These are phyloP conservation scores for Plasmodium relictum DNA, from an alignment of 169 alveolate genomes.

Conservation along the genomic window DNA sequence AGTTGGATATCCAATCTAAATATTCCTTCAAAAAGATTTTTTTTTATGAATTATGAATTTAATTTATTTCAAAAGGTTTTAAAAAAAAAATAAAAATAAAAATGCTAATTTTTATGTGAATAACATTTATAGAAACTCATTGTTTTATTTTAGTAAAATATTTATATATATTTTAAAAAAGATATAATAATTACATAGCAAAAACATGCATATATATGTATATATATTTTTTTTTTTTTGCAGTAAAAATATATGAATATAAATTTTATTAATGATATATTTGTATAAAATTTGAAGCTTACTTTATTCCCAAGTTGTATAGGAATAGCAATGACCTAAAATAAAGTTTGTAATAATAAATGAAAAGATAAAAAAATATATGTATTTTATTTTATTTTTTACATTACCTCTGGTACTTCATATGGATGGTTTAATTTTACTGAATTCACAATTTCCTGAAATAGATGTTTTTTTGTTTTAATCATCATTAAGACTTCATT, in stretches of 20 bases:
- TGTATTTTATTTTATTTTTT: conserved; percentile 1
- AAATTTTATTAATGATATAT: neutral
- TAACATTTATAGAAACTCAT: neutral
- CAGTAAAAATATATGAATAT: too few relatives aligned
- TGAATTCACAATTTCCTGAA: conserved; percentile 32
- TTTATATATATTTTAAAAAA: too few relatives aligned
- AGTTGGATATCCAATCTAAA: conserved; percentile 39
- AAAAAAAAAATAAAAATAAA: neutral
- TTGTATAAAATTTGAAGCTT: neutral
- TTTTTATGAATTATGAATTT: too few relatives aligned
- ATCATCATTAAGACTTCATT: conserved; percentile 77
- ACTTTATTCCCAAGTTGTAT: conserved; percentile 67
- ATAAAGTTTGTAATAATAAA: neutral
- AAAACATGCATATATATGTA: too few relatives aligned
- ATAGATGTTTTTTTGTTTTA: conserved; percentile 66
- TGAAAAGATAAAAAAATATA: neutral
- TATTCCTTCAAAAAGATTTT: conserved; percentile 46
- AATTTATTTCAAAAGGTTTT: neutral
- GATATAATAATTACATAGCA: too few relatives aligned
- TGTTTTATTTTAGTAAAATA: too few relatives aligned
- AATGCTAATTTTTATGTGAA: neutral
- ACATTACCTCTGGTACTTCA: conserved; percentile 67
- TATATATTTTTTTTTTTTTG: too few relatives aligned
- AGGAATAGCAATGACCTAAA: conserved; percentile 73
- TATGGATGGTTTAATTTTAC: conserved; percentile 74